These are phyloP conservation scores for Candida nonsorbophila DNA, from an alignment of 805 yeast species.

Conservation along the genomic window DNA sequence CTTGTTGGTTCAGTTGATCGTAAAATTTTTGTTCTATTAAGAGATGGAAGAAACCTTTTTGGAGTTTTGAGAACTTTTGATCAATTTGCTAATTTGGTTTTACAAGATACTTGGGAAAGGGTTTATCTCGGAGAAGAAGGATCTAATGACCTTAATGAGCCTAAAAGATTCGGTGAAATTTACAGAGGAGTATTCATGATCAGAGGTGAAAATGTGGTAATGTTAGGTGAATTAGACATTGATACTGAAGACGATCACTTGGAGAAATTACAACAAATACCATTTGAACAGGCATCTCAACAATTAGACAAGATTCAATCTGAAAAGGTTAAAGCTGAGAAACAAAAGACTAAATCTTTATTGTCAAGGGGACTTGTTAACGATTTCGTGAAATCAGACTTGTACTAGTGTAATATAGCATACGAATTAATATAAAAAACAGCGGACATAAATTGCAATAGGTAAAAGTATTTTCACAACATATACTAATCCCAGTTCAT, in stretches of 20 bases:
- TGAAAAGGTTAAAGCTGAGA: slow-evolving; percentile 35
- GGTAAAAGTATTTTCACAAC: no score
- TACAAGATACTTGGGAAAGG: slow-evolving; percentile 88
- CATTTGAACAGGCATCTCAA: slow-evolving; percentile 56
- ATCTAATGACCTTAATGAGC: slow-evolving; percentile 26
- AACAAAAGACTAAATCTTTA: slow-evolving; percentile 41
- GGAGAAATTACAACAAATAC: slow-evolving; percentile 49
- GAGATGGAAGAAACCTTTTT: slow-evolving; percentile 84
- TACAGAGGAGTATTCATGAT: slow-evolving; percentile 77
- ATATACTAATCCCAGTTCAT: not conserved
- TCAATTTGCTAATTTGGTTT: slow-evolving; percentile 87
- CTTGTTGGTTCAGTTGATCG: slow-evolving; percentile 81
- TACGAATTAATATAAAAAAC: no score
- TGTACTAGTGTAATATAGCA: slow-evolving; percentile 38
- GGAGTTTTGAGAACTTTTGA: slow-evolving; percentile 94
- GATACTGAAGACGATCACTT: slow-evolving; percentile 76
- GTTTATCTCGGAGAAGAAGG: slow-evolving; percentile 47
- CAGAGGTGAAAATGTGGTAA: slow-evolving; percentile 93
- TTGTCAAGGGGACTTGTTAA: slow-evolving; percentile 52
- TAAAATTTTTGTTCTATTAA: slow-evolving; percentile 73
- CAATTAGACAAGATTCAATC: slow-evolving; percentile 26
- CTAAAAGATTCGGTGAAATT: slow-evolving; percentile 64
- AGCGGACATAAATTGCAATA: no score
- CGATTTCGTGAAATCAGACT: slow-evolving; percentile 52
- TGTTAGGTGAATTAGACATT: slow-evolving; percentile 90